Base-by-base conservation (phyloP, 352 stramenopile species). In the Pythium folliculosum region DNA sequence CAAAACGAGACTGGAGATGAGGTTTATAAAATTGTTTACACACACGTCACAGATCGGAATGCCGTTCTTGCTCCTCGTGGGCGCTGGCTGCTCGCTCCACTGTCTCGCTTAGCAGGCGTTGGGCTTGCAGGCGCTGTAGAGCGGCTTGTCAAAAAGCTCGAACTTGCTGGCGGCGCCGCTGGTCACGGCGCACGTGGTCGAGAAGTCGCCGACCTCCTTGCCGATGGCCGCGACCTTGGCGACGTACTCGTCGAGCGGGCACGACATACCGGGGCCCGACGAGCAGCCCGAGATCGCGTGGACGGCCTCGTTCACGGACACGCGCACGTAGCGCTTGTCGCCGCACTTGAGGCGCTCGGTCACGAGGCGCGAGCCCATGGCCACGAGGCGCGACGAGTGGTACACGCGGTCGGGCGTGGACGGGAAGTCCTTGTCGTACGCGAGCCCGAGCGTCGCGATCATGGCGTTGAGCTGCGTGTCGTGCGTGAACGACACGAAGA, bases 401-500 rank as follows among this genome's bases (percentile, higher is more conserved):
- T 73, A 83, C 57, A 72, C 78, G 49, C 78, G 78, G 5, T 61
- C 70, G 32, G 62, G 22, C 48, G 78, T 75, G 12, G 65, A 76
- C n/a, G 77, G 65, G 60, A 80, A 84, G 38, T 67, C 63, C 9
- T 66, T 72, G 65, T 87, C 78, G 48, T 80, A 75, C 32, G 77
- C 78, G 32, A 87, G 68, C 1, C 78, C 78, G 16, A 78, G 77
- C 4, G 72, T 75, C 7, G 78, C 73, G 58, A 80, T 75, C 68
- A 84, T 77, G 40, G 69, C 63, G 53, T 76, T 83, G n/a, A 87
- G 57, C 60, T 87, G 77, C 13, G 78, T 87, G 67, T 87, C 78
- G 59, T 84, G 78, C 53, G 72, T 80, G 69, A 87, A 84, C 30
- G 70, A 67, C 19, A 77, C 70, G 60, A 80, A 87, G 57, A 87